Conservation (phyloP, 2,329 filamentous ascomycete species). For the Pseudocercospora macadamiae region DNA sequence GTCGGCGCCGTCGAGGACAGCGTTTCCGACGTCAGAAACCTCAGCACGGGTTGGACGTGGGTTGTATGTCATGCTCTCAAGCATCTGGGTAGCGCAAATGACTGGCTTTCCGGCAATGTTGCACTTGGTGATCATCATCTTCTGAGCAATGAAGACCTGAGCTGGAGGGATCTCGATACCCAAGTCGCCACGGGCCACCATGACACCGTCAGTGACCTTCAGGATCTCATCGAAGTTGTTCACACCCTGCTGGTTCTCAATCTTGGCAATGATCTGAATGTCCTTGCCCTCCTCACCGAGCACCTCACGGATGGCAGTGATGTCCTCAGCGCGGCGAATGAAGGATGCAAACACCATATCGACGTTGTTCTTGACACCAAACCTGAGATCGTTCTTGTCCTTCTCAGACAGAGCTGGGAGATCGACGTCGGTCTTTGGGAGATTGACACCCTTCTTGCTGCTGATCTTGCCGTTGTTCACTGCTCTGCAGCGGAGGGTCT, state of each 20-base stretch:
- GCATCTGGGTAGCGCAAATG: constrained; percentile 99
- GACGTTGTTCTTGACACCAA: constrained; percentile 97
- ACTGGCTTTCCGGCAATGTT: constrained; percentile 98
- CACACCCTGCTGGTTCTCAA: constrained; percentile 99
- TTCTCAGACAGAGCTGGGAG: constrained; percentile 97
- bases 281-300: constrained; percentile 90
- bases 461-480: constrained; percentile 99
- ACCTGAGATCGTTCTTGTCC: constrained; percentile 90
- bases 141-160: constrained; percentile 98
- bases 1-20: constrained; percentile 95
- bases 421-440: constrained; percentile 98
- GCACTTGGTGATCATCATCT: constrained; percentile 99
- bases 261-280: constrained; percentile 99
- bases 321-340: constrained; percentile 92
- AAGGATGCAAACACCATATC: constrained; percentile 99
- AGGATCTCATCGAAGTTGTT: constrained; percentile 99
- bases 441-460: constrained; percentile 98
- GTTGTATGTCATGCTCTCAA: constrained; percentile 99
- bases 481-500: constrained; percentile 83
- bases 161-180: constrained; percentile 98
- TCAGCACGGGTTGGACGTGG: constrained; percentile 96
- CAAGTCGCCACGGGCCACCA: constrained; percentile 97
- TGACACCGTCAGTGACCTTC: constrained; percentile 94
- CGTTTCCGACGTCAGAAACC: constrained; percentile 98
- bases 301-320: constrained; percentile 86